These are phyloP conservation scores for Boehmeria nivea DNA, from an alignment of 306 rosid species.

Conservation along the genomic window DNA sequence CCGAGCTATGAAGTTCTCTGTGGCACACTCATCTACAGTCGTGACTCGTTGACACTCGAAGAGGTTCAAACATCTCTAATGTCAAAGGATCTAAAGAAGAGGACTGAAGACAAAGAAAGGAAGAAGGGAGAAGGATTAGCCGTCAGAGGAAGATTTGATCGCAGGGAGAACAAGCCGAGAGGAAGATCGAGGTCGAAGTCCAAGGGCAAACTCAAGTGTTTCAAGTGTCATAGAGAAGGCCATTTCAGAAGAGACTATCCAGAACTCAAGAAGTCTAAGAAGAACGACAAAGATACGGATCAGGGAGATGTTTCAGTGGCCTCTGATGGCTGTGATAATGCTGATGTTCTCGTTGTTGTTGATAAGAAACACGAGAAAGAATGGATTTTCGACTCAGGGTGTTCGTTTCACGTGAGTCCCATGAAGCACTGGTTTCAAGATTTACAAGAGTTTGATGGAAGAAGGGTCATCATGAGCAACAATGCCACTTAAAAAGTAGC, in stretches of 20 bases:
- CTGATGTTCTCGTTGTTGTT: neutral
- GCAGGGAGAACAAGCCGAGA: neutral
- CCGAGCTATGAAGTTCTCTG: neutral
- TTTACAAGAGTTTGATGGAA: neutral
- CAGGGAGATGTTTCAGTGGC: neutral
- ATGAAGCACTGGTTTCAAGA: neutral
- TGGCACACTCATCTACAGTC: neutral
- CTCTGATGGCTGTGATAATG: neutral
- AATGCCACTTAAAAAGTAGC: neutral
- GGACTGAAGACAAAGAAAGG: neutral
- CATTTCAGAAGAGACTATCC: neutral
- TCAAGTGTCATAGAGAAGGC: neutral
- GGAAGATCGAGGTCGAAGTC: neutral
- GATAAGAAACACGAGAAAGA: neutral
- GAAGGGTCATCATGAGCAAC: neutral
- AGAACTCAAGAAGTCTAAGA: neutral
- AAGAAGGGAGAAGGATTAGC: neutral
- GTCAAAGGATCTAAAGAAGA: neutral
- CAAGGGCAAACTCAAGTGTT: neutral
- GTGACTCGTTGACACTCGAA: neutral
- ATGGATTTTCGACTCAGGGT: conserved; percentile 5
- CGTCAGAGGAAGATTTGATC: neutral
- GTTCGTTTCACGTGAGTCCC: neutral
- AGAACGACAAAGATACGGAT: neutral
- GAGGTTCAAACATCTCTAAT: neutral